Evolutionary conservation across 202 grass and related monocot species (phyloP).

Genomic region (Digitaria exilis): DNA sequence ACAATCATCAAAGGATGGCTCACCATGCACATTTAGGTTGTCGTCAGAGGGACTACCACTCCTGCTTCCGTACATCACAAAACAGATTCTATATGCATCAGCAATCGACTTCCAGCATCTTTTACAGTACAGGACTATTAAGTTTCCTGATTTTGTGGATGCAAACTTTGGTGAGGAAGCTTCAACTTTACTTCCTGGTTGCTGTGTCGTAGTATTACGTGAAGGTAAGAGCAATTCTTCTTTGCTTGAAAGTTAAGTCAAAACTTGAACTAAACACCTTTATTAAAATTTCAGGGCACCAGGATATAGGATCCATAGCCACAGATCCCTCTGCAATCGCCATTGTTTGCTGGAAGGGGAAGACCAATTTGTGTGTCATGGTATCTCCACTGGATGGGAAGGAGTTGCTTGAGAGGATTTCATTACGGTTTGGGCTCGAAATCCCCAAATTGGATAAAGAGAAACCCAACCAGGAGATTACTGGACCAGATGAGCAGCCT

Average conservation of each 20-base stretch:
- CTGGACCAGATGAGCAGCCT: constrained; percentile 35
- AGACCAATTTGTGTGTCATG: constrained; percentile 89
- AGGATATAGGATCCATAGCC: constrained; percentile 44
- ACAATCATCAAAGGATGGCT: constrained; percentile 72
- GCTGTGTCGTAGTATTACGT: constrained; percentile 67
- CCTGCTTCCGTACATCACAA: constrained; percentile 83
- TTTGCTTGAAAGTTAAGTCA: neutral
- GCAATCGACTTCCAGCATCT: constrained; percentile 82
- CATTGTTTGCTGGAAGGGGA: constrained; percentile 98
- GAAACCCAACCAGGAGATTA: constrained; percentile 19
- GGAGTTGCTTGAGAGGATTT: constrained; percentile 88
- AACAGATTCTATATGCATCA: constrained; percentile 76
- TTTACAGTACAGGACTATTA: constrained; percentile 79
- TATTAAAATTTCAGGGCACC: constrained; percentile 48
- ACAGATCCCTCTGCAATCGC: constrained; percentile 69
- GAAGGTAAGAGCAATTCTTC: constrained; percentile 60
- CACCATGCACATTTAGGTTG: constrained; percentile 80
- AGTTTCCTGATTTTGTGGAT: constrained; percentile 89
- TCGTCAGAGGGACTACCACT: constrained; percentile 94
- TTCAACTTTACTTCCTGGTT: constrained; percentile 68
- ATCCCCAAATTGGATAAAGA: constrained; percentile 27
- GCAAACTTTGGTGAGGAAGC: constrained; percentile 68
- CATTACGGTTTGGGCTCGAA: constrained; percentile 54
- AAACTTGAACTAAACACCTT: constrained; percentile 13
- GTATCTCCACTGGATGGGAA: constrained; percentile 79